These are phyloP conservation scores for Castanopsis chinensis DNA, from an alignment of 306 rosid genomes.

Conservation along the genomic window DNA sequence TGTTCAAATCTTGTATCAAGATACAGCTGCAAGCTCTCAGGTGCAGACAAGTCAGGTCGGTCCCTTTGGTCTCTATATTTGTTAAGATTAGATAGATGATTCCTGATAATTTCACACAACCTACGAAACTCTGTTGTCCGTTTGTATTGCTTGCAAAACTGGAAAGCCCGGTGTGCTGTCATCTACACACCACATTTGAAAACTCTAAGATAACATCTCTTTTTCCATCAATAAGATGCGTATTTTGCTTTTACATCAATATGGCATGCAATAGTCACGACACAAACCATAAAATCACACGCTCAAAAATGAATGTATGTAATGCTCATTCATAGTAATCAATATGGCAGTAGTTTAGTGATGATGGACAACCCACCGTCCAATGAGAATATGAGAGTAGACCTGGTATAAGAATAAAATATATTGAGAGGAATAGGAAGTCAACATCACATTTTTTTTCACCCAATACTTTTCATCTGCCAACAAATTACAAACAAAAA, in stretches of 20 bases:
- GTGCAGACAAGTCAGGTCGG: constrained; percentile 82
- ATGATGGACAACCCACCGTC: neutral
- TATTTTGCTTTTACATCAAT: neutral
- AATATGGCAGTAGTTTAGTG: neutral
- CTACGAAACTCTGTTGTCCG: constrained; percentile 93
- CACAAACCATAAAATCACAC: neutral
- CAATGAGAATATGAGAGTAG: neutral
- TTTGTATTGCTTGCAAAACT: constrained; percentile 95
- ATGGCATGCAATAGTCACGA: neutral
- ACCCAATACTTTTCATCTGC: neutral
- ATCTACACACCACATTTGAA: constrained; percentile 51
- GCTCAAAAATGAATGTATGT: neutral
- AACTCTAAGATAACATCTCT: neutral
- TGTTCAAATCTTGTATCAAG: constrained; percentile 97
- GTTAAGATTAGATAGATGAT: constrained; percentile 81
- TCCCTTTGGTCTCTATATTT: constrained; percentile 96
- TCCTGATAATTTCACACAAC: constrained; percentile 88
- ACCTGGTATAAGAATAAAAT: neutral
- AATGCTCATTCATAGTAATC: neutral
- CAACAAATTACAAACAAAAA: neutral
- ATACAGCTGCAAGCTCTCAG: constrained; percentile 90
- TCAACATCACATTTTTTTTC: neutral
- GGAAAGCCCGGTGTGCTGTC: constrained; percentile 99
- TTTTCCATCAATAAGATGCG: neutral
- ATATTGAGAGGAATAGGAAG: neutral